phyloP scores from a whole-genome alignment of 371 early-diverging fungal species.

The Blakeslea trispora region DNA sequence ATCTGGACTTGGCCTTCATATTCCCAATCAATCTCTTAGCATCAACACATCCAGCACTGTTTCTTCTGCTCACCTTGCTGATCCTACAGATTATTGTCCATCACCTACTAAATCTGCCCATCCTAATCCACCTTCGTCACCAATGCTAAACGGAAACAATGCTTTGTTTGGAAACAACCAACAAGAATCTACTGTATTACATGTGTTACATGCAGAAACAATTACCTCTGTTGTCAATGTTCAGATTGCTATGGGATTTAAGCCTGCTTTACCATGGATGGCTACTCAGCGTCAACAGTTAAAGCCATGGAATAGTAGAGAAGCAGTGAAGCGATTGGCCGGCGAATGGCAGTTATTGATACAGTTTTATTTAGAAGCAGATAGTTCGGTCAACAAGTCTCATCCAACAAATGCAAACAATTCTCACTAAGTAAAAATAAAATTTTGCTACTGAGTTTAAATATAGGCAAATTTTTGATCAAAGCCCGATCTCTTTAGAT shows the following conservation, averaged over 20 bases:
- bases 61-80: constrained; percentile 8
- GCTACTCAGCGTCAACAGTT: constrained; percentile 21
- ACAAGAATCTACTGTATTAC: constrained; percentile 22
- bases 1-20: constrained; percentile 34
- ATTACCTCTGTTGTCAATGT: constrained; percentile 35
- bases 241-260: constrained; percentile 35
- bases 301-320: constrained; percentile 36
- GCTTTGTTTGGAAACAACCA: constrained; percentile 2
- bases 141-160: background rate
- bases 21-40: constrained; percentile 13
- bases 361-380: constrained; percentile 25
- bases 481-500: too few species aligned
- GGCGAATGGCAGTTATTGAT: constrained; percentile 38
- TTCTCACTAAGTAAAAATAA: too few species aligned
- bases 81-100: constrained; percentile 22
- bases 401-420: background rate
- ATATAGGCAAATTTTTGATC: too few species aligned
- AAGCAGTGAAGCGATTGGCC: constrained; percentile 24
- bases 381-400: background rate
- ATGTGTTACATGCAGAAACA: constrained; percentile 33
- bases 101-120: constrained; percentile 9
- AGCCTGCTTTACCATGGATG: constrained; percentile 40
- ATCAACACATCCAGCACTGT: background rate
- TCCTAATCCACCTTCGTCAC: constrained; percentile 6
- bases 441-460: too few species aligned